Percentiles rank a stretch among this genome's conserved stretches.
phyloP scores from a whole-genome alignment of 768 basidiomycete genomes.

The Sistotremastrum niveocremeum region DNA sequence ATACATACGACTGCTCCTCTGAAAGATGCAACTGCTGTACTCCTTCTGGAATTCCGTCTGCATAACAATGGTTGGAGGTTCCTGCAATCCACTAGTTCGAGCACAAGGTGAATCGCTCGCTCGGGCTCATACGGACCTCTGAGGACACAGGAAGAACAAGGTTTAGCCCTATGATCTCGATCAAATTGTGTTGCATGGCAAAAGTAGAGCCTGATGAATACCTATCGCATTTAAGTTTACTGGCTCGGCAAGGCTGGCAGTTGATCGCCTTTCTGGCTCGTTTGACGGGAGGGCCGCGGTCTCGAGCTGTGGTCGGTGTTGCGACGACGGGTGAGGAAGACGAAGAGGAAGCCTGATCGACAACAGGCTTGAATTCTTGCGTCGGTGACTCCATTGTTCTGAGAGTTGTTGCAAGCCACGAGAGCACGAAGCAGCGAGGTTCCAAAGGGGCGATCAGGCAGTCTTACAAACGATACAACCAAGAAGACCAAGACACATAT shows the following conservation, averaged over 20 bases:
- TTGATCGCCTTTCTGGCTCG: slow-evolving; percentile 80
- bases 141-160: slow-evolving; percentile 80
- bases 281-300: slow-evolving; percentile 49
- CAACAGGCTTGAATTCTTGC: too few relatives aligned
- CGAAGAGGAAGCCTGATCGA: too few relatives aligned
- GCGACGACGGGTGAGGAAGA: too few relatives aligned
- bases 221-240: slow-evolving; percentile 86
- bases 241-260: slow-evolving; percentile 77
- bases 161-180: slow-evolving; percentile 45
- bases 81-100: slow-evolving; percentile 30
- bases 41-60: slow-evolving; percentile 51
- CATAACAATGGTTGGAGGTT: slow-evolving; percentile 70
- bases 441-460: too few relatives aligned
- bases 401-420: too few relatives aligned
- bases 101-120: slow-evolving; percentile 4
- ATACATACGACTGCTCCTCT: slow-evolving; percentile 7
- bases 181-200: neutral
- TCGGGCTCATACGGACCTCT: slow-evolving; percentile 37
- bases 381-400: too few relatives aligned
- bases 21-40: slow-evolving; percentile 28
- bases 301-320: too few relatives aligned
- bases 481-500: too few relatives aligned
- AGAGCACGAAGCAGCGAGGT: too few relatives aligned
- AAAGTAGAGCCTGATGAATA: slow-evolving; percentile 16
- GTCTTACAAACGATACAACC: too few relatives aligned